A percentile compares a stretch with the other conserved stretches of the same genome.
Conservation (phyloP, 192 early-diverging fungal genomes). For the Gonapodya prolifera region DNA sequence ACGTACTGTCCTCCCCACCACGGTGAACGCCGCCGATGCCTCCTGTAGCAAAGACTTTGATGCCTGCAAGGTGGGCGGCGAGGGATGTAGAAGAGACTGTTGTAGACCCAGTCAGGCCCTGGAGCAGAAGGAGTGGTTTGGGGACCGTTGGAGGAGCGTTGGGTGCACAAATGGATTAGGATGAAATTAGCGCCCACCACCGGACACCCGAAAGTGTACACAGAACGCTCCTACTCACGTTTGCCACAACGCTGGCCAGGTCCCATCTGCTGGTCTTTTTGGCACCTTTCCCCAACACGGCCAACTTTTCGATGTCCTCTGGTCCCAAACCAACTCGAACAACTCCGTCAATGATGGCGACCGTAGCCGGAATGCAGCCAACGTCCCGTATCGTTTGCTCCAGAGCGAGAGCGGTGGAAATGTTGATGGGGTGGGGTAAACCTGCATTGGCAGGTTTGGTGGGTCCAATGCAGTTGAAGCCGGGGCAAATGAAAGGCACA, state of each 20-base stretch:
- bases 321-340: constrained; percentile 66
- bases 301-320: constrained; percentile 48
- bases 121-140: not conserved
- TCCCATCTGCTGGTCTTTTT: constrained; percentile 79
- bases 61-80: constrained; percentile 74
- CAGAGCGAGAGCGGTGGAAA: constrained; percentile 68
- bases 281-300: constrained; percentile 39
- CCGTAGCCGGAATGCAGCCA: constrained; percentile 74
- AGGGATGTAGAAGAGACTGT: constrained; percentile 89
- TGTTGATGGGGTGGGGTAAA: constrained; percentile 88
- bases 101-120: constrained; percentile 57
- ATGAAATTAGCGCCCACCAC: too few species aligned
- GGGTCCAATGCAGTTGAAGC: not conserved
- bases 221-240: constrained; percentile 20
- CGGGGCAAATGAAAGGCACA: not conserved
- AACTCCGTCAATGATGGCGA: constrained; percentile 76
- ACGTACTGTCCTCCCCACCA: constrained; percentile 38
- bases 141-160: too few species aligned
- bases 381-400: constrained; percentile 59
- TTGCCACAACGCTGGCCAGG: constrained; percentile 59
- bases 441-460: constrained; percentile 18
- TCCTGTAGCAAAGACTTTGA: constrained; percentile 86
- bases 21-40: constrained; percentile 95
- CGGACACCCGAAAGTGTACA: not conserved
- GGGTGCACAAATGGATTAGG: too few species aligned